Evolutionary conservation across 1,139 yeast genomes (phyloP).

Genomic region (Kodamaea suecica): DNA sequence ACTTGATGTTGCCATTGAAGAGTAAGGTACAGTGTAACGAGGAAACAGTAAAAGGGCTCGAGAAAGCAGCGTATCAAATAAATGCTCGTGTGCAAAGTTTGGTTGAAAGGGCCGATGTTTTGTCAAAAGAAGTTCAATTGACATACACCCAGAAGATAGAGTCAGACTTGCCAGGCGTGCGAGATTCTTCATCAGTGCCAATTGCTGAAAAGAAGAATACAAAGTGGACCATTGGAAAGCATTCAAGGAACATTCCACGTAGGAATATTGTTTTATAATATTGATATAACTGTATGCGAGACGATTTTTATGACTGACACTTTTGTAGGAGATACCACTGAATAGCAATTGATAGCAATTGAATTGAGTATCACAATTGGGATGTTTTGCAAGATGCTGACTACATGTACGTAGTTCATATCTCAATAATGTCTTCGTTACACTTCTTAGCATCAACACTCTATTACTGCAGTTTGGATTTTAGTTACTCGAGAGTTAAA

Average conservation of each 20-base stretch:
- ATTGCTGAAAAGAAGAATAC: conserved; percentile 3
- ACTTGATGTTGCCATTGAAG: conserved; percentile 19
- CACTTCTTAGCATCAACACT: no score
- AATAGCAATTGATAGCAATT: no score
- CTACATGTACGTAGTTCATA: no score
- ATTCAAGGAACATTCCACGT: not conserved
- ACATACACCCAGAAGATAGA: not conserved
- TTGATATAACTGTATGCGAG: not conserved
- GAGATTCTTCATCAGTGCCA: not conserved
- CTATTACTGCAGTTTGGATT: no score
- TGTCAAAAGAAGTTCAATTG: not conserved
- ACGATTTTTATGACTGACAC: no score
- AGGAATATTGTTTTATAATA: not conserved
- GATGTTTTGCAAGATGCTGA: no score
- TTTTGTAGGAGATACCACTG: no score
- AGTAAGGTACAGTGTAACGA: conserved; percentile 12
- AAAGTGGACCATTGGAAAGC: conserved; percentile 5
- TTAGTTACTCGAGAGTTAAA: no score
- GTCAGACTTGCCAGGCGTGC: not conserved
- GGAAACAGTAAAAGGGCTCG: conserved; percentile 15
- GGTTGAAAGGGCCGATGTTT: conserved; percentile 3
- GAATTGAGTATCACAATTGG: no score
- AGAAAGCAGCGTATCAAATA: conserved; percentile 15
- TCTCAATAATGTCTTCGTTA: no score
- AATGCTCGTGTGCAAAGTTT: conserved; percentile 6